Conservation (phyloP, 805 yeast genomes). For the Myxozyma kluyveri region DNA sequence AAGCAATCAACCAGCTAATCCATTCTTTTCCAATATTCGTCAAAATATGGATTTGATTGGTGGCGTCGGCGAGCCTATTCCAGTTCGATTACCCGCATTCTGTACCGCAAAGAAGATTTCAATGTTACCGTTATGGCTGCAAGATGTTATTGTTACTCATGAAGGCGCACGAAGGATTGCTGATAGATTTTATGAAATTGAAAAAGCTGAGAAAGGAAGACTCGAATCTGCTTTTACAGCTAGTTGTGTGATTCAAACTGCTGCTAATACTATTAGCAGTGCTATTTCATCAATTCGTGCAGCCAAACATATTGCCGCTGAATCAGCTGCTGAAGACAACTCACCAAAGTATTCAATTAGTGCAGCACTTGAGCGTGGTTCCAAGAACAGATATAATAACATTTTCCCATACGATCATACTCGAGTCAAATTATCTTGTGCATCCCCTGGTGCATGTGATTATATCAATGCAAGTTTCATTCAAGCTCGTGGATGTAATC, state of each 20-base stretch:
- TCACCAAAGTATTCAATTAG: conserved; percentile 9
- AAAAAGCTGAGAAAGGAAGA: conserved; percentile 66
- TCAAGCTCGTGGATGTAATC: conserved; percentile 38
- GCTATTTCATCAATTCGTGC: neutral
- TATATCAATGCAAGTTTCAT: conserved; percentile 87
- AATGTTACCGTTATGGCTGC: conserved; percentile 57
- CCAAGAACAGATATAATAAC: conserved; percentile 83
- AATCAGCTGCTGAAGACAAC: neutral
- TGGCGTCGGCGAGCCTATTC: conserved; percentile 34
- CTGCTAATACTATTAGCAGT: neutral
- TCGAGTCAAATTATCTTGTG: conserved; percentile 58
- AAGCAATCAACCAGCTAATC: conserved; percentile 27
- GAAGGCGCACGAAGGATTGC: conserved; percentile 44
- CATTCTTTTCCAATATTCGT: conserved; percentile 35
- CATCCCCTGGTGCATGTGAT: conserved; percentile 40
- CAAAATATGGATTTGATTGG: conserved; percentile 33
- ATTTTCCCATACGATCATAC: conserved; percentile 85
- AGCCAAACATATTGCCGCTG: neutral
- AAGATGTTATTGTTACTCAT: conserved; percentile 39
- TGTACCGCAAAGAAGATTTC: conserved; percentile 19
- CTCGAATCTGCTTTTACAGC: conserved; percentile 47
- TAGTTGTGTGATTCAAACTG: conserved; percentile 8
- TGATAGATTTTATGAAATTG: conserved; percentile 62
- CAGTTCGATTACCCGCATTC: conserved; percentile 31
- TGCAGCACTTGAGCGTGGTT: conserved; percentile 76